These are phyloP conservation scores for Lenwebbia sp. DNA, from an alignment of 345 rosid species.

Conservation along the genomic window DNA sequence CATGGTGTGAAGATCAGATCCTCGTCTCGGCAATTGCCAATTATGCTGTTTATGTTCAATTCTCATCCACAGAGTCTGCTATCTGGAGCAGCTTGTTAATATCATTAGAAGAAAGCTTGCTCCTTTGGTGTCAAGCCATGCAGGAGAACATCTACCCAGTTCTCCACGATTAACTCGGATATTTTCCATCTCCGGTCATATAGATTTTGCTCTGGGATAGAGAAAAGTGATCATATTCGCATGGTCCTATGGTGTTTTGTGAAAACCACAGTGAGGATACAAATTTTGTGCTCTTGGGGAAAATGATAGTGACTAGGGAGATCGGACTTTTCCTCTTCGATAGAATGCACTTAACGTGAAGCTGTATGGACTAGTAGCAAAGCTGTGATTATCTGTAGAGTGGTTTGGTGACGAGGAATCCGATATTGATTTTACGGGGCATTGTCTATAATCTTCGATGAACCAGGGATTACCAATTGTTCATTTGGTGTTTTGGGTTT, in stretches of 20 bases:
- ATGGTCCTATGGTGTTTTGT: not conserved
- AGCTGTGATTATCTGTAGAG: not conserved
- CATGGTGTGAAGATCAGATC: not conserved
- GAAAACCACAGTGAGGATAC: not conserved
- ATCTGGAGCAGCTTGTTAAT: not conserved
- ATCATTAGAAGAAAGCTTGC: not conserved
- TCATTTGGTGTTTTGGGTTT: not conserved
- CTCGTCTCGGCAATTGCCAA: not conserved
- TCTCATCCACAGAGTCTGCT: not conserved
- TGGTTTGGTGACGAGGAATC: not conserved
- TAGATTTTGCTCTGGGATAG: not conserved
- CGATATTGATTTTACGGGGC: not conserved
- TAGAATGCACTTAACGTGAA: not conserved
- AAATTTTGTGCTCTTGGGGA: not conserved
- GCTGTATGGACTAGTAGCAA: not conserved
- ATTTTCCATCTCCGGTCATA: not conserved
- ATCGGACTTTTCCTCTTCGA: not conserved
- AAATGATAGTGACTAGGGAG: not conserved
- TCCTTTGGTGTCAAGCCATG: not conserved
- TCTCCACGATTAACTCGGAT: not conserved
- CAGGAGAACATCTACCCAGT: not conserved
- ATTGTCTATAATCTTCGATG: not conserved
- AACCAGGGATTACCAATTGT: not conserved
- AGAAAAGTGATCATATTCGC: not conserved
- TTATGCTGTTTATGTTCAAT: not conserved